Base-by-base conservation (phyloP, 352 stramenopile genomes). In the Pythium biforme region DNA sequence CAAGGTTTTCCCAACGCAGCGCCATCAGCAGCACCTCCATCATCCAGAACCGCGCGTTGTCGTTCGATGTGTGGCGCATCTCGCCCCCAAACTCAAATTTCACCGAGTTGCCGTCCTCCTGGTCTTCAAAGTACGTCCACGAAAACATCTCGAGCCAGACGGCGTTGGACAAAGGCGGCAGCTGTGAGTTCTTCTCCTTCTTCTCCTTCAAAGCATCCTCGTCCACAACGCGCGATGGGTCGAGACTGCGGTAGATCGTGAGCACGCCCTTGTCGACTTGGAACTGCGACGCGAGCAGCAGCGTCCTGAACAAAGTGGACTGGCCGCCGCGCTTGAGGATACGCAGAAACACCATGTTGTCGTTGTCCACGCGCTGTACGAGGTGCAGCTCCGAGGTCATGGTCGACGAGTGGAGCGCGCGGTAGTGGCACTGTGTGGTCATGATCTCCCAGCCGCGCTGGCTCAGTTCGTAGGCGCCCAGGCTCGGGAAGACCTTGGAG, bases 1-100 rank as follows among this genome's bases (percentile, higher is more conserved):
- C 79, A 64, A 89, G 71, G 23, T 37, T 83, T 31, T 90, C 81
- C 79, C 81, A 90, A 39, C 75, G 73, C 41, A 90, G 58, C 14
- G 81, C 79, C 45, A 89, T 76, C 53, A 90, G 85, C 23, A 90
- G 63, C 58, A 90, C 73, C 59, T 90, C 79, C 27, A 76, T 76
- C 29, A 90, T 67, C 81, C 81, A 90, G 23, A 90, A 64, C 10
- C 46, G 15, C 68, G 85, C 34, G 60, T 77, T 34, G 77, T 78
- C 39, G 66, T 64, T 26, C 2, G 59, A 66, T 9, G 59, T 66
- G n/a, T 59, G 50, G 11, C 50, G 50, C 59, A 56, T 66, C 25
- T 59, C 50, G 17, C 81, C 81, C 33, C 81, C 81, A 57, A 90
- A 90, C 62, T 88, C 74, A 51, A 88, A 88, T 15, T 48, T 59